Evolutionary conservation across 257 asterid genomes (phyloP).

Genomic region (Schizonepeta tenuifolia): DNA sequence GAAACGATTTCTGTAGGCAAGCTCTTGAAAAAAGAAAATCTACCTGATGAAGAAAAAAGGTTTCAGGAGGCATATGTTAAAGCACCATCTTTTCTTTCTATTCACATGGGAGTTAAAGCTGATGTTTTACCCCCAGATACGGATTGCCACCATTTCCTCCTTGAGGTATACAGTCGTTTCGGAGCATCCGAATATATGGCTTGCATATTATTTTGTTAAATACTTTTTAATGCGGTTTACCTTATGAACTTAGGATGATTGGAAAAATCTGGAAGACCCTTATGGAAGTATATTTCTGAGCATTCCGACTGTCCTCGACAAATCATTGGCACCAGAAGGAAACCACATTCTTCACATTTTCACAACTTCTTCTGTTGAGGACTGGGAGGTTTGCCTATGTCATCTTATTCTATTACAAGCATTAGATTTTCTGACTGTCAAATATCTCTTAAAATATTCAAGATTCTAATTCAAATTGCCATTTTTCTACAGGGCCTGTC

Average conservation of each 20-base stretch:
- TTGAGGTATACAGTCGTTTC: conserved; percentile 61
- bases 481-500: conserved; percentile 70
- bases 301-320: conserved; percentile 92
- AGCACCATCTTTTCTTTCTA: conserved; percentile 98
- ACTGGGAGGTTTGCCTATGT: conserved; percentile 77
- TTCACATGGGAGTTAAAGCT: conserved; percentile 91
- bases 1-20: conserved; percentile 55
- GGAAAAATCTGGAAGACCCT: conserved; percentile 74
- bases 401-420: conserved; percentile 22
- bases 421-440: conserved; percentile 5
- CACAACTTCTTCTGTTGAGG: conserved; percentile 87
- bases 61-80: conserved; percentile 88
- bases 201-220: conserved; percentile 4
- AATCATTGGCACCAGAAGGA: conserved; percentile 94
- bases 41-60: conserved; percentile 88
- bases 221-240: conserved; percentile 22
- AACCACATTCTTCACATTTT: conserved; percentile 94
- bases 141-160: conserved; percentile 93
- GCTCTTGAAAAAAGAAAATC: conserved; percentile 72
- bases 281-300: conserved; percentile 98
- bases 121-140: conserved; percentile 85
- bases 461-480: conserved; percentile 7
- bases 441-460: conserved; percentile 21
- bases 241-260: conserved; percentile 62
- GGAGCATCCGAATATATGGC: conserved; percentile 9